Evolutionary conservation across 164 flowering plant species (phyloP), one percentile per base, ranked within the genome.

Genomic region (Vitis riparia): DNA sequence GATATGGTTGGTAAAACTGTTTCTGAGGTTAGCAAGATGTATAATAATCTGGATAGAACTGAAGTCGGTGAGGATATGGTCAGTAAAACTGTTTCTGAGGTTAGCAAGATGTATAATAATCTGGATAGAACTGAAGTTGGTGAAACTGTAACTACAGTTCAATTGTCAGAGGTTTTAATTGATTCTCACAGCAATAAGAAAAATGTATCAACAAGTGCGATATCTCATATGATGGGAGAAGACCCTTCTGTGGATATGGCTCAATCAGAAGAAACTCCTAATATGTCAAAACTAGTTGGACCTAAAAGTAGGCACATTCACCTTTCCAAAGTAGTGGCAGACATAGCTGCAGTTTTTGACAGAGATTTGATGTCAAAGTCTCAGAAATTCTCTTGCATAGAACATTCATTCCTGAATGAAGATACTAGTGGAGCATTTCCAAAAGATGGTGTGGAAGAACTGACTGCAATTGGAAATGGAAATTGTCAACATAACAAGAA

Each of bases 121-220:
- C 49, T 29, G 16, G 19, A 55, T 57, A 17, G 19, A 16, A 16
- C 11, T 17, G 59, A 57, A 11, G 27, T 60, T 60, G 63, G 29
- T 60, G 63, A 30, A 37, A 37, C 44, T 37, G 7, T 37, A 37
- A 37, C 44, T 37, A 37, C 44, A 37, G 44, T 65, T 65, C 68
- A 71, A 67, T 60, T 32, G 55, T 62, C 68, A 57, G 74, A 67
- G 56, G 13, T 10, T 23, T 44, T 55, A 63, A 67, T 53, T 17
- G 72, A 52, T 47, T 57, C 79, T 63, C 67, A 23, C 7, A 58
- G 3, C 19, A 27, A 53, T 59, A 64, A 68, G 57, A 60, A 17
- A 49, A 44, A 37, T 55, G 48, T 14, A 17, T 11, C 57, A 67
- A 44, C 30, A 63, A 23, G 10, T 59, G 66, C 51, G 65, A 8